These are phyloP conservation scores for Crithidia acanthocephali DNA, from an alignment of 208 protist genomes.

Conservation along the genomic window DNA sequence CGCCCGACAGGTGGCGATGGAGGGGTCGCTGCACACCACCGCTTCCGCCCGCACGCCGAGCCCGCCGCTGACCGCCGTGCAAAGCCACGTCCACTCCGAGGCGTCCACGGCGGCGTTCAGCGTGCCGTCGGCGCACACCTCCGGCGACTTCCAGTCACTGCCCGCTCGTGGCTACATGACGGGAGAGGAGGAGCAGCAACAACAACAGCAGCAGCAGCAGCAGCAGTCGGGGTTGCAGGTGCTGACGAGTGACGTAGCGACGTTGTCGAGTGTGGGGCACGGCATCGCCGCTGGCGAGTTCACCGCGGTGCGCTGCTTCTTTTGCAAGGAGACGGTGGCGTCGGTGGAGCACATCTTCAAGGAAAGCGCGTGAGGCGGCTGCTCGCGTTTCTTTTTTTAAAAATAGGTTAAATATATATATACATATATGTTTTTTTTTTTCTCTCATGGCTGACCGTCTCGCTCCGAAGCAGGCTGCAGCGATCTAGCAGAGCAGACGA, in stretches of 20 bases:
- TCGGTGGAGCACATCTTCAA: neutral
- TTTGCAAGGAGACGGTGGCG: constrained; percentile 33
- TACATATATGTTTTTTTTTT: no score
- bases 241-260: neutral
- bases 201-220: neutral
- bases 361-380: neutral
- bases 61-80: neutral
- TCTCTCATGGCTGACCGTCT: no score
- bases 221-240: neutral
- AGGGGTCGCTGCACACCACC: constrained; percentile 1
- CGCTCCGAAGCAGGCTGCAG: no score
- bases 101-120: constrained; percentile 3
- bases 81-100: neutral
- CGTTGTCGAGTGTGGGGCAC: constrained; percentile 5
- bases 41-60: neutral
- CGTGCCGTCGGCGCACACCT: neutral
- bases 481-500: no score
- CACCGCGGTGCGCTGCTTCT: constrained; percentile 34
- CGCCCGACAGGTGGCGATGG: constrained; percentile 1
- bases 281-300: neutral
- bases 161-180: neutral
- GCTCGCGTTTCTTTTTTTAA: no score
- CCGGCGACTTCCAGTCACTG: neutral
- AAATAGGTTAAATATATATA: no score
- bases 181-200: neutral